A percentile compares a stretch with the other conserved stretches of the same genome.
These are phyloP conservation scores for Setaria viridis DNA, from an alignment of 202 grass and related monocot species.

Conservation along the genomic window DNA sequence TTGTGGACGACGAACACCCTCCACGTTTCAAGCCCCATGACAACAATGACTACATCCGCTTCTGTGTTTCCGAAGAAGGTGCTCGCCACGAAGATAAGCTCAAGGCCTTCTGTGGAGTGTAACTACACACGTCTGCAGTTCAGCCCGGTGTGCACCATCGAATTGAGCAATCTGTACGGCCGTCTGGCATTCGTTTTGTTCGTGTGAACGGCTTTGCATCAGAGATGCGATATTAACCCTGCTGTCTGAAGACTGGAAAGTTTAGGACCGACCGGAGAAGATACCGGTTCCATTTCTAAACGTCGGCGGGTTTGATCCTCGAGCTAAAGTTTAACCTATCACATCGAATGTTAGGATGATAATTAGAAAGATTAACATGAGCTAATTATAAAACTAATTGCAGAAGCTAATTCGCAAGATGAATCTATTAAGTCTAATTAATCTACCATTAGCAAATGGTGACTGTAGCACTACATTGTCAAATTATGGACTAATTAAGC, in stretches of 20 bases:
- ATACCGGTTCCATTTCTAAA: not conserved
- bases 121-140: not conserved
- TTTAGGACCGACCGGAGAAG: not conserved
- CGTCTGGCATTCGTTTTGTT: not conserved
- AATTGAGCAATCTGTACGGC: not conserved
- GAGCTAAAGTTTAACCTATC: too few relatives aligned
- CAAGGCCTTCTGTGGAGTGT: constrained; percentile 42
- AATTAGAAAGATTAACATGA: too few relatives aligned
- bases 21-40: constrained; percentile 51
- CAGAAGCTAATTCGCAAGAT: too few relatives aligned
- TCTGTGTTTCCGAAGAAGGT: constrained; percentile 59
- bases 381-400: too few relatives aligned
- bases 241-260: not conserved
- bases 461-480: too few relatives aligned
- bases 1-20: constrained; percentile 64
- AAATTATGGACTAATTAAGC: too few relatives aligned
- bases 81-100: constrained; percentile 50
- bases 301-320: too few relatives aligned
- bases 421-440: too few relatives aligned
- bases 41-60: constrained; percentile 46
- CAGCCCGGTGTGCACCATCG: not conserved
- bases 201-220: not conserved
- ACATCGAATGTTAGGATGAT: too few relatives aligned
- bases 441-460: too few relatives aligned
- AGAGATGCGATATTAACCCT: not conserved